Base-by-base conservation (phyloP, 2,329 filamentous ascomycete species). In the Tricladium varicosporioides region DNA sequence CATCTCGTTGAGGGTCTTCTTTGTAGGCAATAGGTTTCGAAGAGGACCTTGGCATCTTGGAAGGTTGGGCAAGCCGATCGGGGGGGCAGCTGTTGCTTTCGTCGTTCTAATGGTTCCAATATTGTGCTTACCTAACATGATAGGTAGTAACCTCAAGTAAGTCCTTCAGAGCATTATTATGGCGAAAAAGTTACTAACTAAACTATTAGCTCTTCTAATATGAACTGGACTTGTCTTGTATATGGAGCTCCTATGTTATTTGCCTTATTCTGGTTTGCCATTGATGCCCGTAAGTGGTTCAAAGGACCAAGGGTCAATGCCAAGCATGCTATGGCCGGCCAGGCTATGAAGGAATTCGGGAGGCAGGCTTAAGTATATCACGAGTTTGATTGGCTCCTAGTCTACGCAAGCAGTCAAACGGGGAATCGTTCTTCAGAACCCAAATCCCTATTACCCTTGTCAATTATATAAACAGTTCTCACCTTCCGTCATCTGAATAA, bases 11-110 rank as follows among this genome's bases (percentile, higher is more conserved):
- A 72, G 76, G 22, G 76, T 80, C n/a, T 80, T 81, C 69, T 79
- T 82, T 61, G 84, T 87, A 2, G 82, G 83, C 1, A 73, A 82
- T 63, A 73, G 82, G 3, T 88, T 88, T 71, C 78, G 84, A 18
- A 75, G 76, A 4, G 85, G 85, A 0, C 85, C 85, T 1, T 88
- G 85, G 85, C 80, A 87, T 70, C 69, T 88, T 46, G 85, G 85
- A 5, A 78, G 76, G 51, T 81, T 77, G 60, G 82, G 80, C 11
- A 77, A 79, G 22, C 78, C 78, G 1, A 79, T 86, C 59, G 85
- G 85, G n/a, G 70, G 71, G 0, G 58, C 78, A 16, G 83, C 82
- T 2, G 81, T 78, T 47, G 68, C 70, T 0, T 88, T 88, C 67
- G 84, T 87, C 5, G 60, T 78, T 14, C 72, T 88, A 31, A 88